These are phyloP conservation scores for Ajuga chamaepitys DNA, from an alignment of 257 asterid genomes.

Conservation along the genomic window DNA sequence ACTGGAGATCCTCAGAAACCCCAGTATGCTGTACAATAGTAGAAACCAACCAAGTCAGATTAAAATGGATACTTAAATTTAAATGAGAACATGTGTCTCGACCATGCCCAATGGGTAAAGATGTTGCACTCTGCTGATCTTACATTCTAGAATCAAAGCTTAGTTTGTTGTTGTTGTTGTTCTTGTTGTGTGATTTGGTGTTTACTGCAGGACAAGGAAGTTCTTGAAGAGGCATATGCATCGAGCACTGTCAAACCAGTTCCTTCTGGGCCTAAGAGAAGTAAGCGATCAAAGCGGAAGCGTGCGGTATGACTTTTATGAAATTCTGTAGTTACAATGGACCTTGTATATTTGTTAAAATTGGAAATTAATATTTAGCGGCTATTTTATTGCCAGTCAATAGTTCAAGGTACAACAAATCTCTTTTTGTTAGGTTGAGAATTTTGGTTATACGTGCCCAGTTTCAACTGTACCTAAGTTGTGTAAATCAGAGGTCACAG, in stretches of 20 bases:
- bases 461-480: conserved; percentile 17
- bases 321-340: conserved; percentile 34
- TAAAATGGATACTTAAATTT: too few relatives aligned
- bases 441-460: conserved; percentile 12
- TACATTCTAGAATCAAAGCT: too few relatives aligned
- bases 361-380: conserved; percentile 39
- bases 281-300: conserved; percentile 84
- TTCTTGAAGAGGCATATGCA: conserved; percentile 67
- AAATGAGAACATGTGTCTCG: too few relatives aligned
- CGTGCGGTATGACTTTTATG: conserved; percentile 60
- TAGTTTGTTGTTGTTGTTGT: too few relatives aligned
- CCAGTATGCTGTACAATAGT: too few relatives aligned
- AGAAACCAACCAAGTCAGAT: too few relatives aligned
- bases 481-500: conserved; percentile 4
- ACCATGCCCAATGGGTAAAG: too few relatives aligned
- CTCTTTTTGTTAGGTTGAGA: conserved; percentile 22
- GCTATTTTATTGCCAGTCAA: conserved; percentile 46
- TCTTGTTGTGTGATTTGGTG: conserved; percentile 1
- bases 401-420: conserved; percentile 17
- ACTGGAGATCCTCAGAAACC: too few relatives aligned
- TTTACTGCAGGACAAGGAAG: conserved; percentile 47
- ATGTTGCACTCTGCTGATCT: too few relatives aligned
- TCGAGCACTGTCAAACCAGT: conserved; percentile 52
- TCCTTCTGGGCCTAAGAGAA: conserved; percentile 70
- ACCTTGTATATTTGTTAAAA: conserved; percentile 37